Base-by-base conservation (phyloP, 345 rosid genomes). In the Anastatica hierochuntica region DNA sequence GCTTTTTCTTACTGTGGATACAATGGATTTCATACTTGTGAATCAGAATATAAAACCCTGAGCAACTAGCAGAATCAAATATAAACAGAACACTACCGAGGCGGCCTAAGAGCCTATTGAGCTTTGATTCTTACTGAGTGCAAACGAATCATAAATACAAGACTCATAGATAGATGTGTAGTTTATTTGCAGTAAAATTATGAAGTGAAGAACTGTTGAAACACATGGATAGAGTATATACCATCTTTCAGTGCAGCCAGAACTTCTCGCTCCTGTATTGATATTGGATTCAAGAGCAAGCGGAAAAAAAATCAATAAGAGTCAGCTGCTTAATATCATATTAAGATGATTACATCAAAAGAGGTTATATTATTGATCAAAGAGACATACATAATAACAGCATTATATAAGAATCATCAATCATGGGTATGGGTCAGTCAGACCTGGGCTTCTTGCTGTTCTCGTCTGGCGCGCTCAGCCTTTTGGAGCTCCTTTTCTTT, bases 231-330 rank as follows among this genome's bases (percentile, higher is more conserved):
- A 31, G 46, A 26, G 18, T 61, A 14, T 34, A 45, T 80, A 88
- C 97, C 95, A 10, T 82, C 97, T 58, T 72, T 80, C 14, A 88
- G 74, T 51, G 81, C 80, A 56, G 85, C 61, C 55, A 64, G 55
- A 20, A 74, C 82, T 39, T 82, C 92, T 27, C 29, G 79, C 16
- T 66, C 87, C 97, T 88, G 80, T 75, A 69, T 8, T 57, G 56
- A 50, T 66, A 43, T n/a, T n/a, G 17, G 14, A 47, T 43, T 43
- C 54, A 50, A 21, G 42, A 43, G 51, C 27, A 55, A 64, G 49
- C n/a, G n/a, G 47, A 20, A 20, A 55, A 26, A 8, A 55, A 64
- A 31, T 40, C 30, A 55, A 31, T 48, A 21, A 64, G 55, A 11
- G 12, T 29, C 41, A 23, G 27, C 40, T 47, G 41, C 18, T 35